Evolutionary conservation across 2,329 filamentous ascomycete genomes (phyloP).

Genomic region (Sphaerulina populicola): DNA sequence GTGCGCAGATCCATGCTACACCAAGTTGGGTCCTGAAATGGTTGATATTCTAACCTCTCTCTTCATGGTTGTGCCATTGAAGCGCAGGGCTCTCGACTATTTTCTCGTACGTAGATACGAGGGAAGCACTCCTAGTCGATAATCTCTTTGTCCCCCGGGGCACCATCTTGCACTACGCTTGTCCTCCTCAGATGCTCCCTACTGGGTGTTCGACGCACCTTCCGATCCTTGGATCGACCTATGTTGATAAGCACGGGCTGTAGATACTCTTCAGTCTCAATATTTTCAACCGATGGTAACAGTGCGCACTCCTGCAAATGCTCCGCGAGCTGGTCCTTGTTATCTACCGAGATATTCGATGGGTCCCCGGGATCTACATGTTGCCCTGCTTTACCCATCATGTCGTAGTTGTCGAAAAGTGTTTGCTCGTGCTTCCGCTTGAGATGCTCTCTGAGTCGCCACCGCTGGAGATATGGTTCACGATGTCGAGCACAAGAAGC

Average conservation of each 20-base stretch:
- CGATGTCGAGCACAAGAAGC: conserved; percentile 24
- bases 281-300: not conserved
- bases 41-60: no score
- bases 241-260: conserved; percentile 4
- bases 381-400: conserved; percentile 5
- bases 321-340: not conserved
- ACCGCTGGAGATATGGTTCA: conserved; percentile 22
- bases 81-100: no score
- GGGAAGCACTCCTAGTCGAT: not conserved
- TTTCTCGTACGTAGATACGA: not conserved
- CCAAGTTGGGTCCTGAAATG: not conserved
- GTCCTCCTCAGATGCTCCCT: conserved; percentile 1
- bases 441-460: conserved; percentile 31
- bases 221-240: conserved; percentile 5
- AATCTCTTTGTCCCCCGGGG: not conserved
- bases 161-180: not conserved
- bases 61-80: no score
- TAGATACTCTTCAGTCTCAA: conserved; percentile 1
- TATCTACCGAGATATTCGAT: not conserved
- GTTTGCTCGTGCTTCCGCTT: conserved; percentile 25
- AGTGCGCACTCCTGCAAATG: not conserved
- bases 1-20: not conserved
- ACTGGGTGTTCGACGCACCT: conserved; percentile 1
- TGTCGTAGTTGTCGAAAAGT: conserved; percentile 2
- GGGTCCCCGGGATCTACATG: not conserved